Evolutionary conservation across 2,329 filamentous ascomycete genomes (phyloP).

Genomic region (Coniochaeta sp.): DNA sequence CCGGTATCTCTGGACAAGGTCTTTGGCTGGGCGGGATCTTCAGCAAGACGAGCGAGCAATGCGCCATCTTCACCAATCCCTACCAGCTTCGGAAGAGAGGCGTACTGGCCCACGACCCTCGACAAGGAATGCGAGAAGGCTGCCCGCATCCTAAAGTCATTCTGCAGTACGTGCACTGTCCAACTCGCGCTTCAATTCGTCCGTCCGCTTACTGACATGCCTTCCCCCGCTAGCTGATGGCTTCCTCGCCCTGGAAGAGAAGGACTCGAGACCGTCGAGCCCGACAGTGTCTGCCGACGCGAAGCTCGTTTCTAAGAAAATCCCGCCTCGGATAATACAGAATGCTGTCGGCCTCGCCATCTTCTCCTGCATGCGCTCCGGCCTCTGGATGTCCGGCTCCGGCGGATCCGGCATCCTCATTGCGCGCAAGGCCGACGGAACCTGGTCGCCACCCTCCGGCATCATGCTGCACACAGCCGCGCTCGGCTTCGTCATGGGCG

Average conservation of each 20-base stretch:
- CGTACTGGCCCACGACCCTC: slow-evolving; percentile 51
- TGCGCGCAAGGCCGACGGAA: slow-evolving; percentile 74
- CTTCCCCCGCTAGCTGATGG: slow-evolving; percentile 45
- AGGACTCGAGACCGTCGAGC: slow-evolving; percentile 23
- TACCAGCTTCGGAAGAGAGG: slow-evolving; percentile 19
- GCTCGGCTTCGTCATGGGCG: slow-evolving; percentile 81
- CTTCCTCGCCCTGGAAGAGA: slow-evolving; percentile 40
- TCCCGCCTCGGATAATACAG: slow-evolving; percentile 76
- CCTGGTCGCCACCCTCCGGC: slow-evolving; percentile 86
- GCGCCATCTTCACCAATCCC: background rate
- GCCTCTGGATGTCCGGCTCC: slow-evolving; percentile 84
- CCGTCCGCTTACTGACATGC: slow-evolving; percentile 1
- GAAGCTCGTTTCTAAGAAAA: slow-evolving; percentile 64
- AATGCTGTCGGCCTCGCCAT: slow-evolving; percentile 87
- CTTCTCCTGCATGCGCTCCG: slow-evolving; percentile 93
- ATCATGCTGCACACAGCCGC: slow-evolving; percentile 86
- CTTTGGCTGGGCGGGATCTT: slow-evolving; percentile 24
- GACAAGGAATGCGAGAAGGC: slow-evolving; percentile 91
- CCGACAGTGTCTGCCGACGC: slow-evolving; percentile 18
- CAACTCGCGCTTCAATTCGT: background rate
- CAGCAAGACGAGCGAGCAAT: slow-evolving; percentile 14
- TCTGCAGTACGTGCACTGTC: slow-evolving; percentile 60
- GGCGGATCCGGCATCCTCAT: slow-evolving; percentile 85
- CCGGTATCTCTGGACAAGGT: slow-evolving; percentile 19
- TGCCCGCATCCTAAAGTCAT: slow-evolving; percentile 80